Conservation (phyloP, 2,329 filamentous ascomycete species). For the Blumeriella jaapii region DNA sequence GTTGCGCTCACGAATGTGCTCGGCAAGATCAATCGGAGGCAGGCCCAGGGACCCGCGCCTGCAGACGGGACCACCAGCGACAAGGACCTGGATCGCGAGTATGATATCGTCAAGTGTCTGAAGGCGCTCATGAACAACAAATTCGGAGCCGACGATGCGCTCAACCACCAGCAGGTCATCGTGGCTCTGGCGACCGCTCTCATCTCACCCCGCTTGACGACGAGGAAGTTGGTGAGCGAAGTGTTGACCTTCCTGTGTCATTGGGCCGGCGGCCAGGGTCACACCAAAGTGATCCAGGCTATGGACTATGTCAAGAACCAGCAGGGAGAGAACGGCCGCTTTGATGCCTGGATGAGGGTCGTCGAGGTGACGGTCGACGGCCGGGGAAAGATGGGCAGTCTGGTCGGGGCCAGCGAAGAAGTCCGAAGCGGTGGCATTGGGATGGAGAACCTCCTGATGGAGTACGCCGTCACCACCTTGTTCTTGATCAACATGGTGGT, state of each 20-base stretch:
- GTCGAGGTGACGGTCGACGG: slow-evolving; percentile 96
- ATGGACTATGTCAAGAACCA: slow-evolving; percentile 84
- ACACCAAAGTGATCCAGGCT: slow-evolving; percentile 85
- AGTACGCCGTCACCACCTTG: slow-evolving; percentile 91
- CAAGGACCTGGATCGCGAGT: slow-evolving; percentile 63
- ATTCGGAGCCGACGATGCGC: slow-evolving; percentile 91
- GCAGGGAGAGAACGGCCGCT: slow-evolving; percentile 85
- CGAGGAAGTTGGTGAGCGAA: slow-evolving; percentile 88
- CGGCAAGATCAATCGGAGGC: slow-evolving; percentile 85
- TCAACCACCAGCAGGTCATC: slow-evolving; percentile 81
- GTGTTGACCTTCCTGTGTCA: slow-evolving; percentile 93
- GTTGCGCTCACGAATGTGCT: slow-evolving; percentile 91
- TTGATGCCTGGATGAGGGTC: slow-evolving; percentile 97
- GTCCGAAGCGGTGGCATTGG: slow-evolving; percentile 91
- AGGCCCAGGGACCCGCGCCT: slow-evolving; percentile 50
- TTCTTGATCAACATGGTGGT: slow-evolving; percentile 96
- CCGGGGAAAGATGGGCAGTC: slow-evolving; percentile 94
- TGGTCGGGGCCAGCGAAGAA: slow-evolving; percentile 94
- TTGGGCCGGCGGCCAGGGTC: slow-evolving; percentile 80
- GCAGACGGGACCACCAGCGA: slow-evolving; percentile 43
- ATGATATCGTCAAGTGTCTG: slow-evolving; percentile 94
- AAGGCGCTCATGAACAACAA: slow-evolving; percentile 99
- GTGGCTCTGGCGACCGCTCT: slow-evolving; percentile 78
- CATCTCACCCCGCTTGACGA: slow-evolving; percentile 79
- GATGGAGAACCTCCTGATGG: slow-evolving; percentile 98